Evolutionary conservation across 257 asterid species (phyloP).

Genomic region (Datura wrightii): DNA sequence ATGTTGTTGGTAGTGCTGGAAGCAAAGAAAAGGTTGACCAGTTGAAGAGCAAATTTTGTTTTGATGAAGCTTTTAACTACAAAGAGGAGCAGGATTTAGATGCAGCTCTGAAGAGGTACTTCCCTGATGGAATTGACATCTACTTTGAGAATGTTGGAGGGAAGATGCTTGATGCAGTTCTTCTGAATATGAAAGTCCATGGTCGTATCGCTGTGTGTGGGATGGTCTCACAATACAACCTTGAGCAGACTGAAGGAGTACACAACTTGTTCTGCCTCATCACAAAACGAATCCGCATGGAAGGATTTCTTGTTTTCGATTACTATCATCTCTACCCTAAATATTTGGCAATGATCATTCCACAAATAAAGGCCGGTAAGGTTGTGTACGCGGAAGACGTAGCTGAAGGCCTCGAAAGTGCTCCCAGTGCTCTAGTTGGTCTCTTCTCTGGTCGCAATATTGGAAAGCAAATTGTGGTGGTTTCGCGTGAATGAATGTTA

Average conservation of each 20-base stretch:
- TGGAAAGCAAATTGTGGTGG: conserved; percentile 3
- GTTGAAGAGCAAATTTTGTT: neutral
- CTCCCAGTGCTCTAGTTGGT: conserved; percentile 17
- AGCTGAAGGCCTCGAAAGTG: conserved; percentile 22
- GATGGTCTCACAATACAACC: conserved; percentile 23
- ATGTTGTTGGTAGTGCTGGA: conserved; percentile 25
- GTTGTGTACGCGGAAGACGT: neutral
- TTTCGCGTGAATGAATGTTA: neutral
- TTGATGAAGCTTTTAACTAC: conserved; percentile 23
- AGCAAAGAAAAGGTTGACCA: conserved; percentile 20
- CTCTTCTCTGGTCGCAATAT: conserved; percentile 8
- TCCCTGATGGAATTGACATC: neutral
- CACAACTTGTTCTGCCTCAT: conserved; percentile 21
- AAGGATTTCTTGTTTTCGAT: conserved; percentile 2
- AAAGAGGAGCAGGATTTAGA: conserved; percentile 10
- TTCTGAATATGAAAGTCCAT: conserved; percentile 13
- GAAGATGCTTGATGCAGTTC: conserved; percentile 12
- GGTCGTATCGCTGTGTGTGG: conserved; percentile 22
- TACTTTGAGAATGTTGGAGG: conserved; percentile 24
- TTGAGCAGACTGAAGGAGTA: conserved; percentile 24
- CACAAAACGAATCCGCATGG: neutral
- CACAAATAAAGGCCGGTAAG: neutral
- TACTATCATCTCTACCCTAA: conserved; percentile 15
- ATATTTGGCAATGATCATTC: conserved; percentile 11
- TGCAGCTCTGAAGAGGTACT: neutral